These are phyloP conservation scores for Linaria vulgaris DNA, from an alignment of 257 asterid genomes.

Conservation along the genomic window DNA sequence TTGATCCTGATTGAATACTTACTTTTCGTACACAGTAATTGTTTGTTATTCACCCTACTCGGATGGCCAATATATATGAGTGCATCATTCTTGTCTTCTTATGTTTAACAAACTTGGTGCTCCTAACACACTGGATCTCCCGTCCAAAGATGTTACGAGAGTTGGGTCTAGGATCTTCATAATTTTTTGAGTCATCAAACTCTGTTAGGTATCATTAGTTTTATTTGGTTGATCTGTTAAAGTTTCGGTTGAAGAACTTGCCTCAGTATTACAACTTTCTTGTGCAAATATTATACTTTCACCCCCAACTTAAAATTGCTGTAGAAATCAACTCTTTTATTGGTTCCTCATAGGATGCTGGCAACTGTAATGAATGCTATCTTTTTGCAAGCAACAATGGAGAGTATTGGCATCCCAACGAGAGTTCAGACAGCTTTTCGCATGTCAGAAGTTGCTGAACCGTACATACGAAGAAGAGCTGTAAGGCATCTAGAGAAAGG, in stretches of 20 bases:
- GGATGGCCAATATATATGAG: background rate
- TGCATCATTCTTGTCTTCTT: too few species aligned
- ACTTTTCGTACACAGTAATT: background rate
- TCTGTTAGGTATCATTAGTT: background rate
- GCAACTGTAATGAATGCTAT: constrained; percentile 99
- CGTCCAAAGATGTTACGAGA: background rate
- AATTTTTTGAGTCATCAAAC: background rate
- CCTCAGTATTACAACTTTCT: background rate
- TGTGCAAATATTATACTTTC: background rate
- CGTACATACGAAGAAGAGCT: constrained; percentile 93
- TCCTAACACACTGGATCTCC: too few species aligned
- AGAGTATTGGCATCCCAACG: constrained; percentile 94
- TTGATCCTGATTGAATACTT: background rate
- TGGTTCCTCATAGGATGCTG: constrained; percentile 65
- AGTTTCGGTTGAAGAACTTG: constrained; percentile 1
- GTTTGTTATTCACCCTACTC: constrained; percentile 2
- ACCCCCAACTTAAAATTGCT: constrained; percentile 8
- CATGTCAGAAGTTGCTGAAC: constrained; percentile 99
- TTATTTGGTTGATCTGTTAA: background rate
- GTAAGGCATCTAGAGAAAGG: constrained; percentile 97
- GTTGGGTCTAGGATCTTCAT: background rate
- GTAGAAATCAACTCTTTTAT: constrained; percentile 17
- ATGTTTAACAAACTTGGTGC: too few species aligned
- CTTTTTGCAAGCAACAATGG: constrained; percentile 96
- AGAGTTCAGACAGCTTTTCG: constrained; percentile 98